These are phyloP conservation scores for Lipomyces lipofer DNA, from an alignment of 805 yeast genomes.

Conservation along the genomic window DNA sequence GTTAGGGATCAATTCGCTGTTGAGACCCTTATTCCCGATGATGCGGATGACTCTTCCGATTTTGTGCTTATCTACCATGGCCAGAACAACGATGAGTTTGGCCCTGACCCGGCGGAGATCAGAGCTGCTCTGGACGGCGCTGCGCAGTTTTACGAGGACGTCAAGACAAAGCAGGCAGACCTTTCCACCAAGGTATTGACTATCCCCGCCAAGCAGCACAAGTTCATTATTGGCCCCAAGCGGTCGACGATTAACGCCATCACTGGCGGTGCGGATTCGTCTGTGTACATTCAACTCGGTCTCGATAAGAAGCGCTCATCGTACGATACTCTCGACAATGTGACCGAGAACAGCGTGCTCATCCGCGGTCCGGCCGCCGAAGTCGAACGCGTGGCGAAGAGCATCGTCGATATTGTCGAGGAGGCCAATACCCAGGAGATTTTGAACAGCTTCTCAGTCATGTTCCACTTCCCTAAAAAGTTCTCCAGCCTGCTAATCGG, in stretches of 20 bases:
- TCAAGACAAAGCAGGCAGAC: conserved; percentile 56
- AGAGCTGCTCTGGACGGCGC: conserved; percentile 56
- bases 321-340: conserved; percentile 40
- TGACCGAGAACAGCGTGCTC: conserved; percentile 53
- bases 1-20: conserved; percentile 47
- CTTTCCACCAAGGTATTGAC: conserved; percentile 49
- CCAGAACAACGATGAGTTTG: conserved; percentile 51
- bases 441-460: conserved; percentile 47
- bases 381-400: conserved; percentile 55
- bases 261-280: conserved; percentile 45
- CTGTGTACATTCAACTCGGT: conserved; percentile 39
- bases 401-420: conserved; percentile 54
- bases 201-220: conserved; percentile 58
- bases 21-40: conserved; percentile 54
- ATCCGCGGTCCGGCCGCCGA: conserved; percentile 70
- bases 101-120: conserved; percentile 65
- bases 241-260: conserved; percentile 55
- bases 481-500: conserved; percentile 84
- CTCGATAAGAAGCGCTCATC: conserved; percentile 37
- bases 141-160: conserved; percentile 52
- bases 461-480: conserved; percentile 61
- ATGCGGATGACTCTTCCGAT: conserved; percentile 41
- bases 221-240: conserved; percentile 59
- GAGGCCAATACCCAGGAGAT: conserved; percentile 56
- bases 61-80: conserved; percentile 59